Evolutionary conservation across 2,329 filamentous ascomycete genomes (phyloP), one percentile per base, ranked within the genome.

Genomic region (Pseudocercospora pini-densiflorae): DNA sequence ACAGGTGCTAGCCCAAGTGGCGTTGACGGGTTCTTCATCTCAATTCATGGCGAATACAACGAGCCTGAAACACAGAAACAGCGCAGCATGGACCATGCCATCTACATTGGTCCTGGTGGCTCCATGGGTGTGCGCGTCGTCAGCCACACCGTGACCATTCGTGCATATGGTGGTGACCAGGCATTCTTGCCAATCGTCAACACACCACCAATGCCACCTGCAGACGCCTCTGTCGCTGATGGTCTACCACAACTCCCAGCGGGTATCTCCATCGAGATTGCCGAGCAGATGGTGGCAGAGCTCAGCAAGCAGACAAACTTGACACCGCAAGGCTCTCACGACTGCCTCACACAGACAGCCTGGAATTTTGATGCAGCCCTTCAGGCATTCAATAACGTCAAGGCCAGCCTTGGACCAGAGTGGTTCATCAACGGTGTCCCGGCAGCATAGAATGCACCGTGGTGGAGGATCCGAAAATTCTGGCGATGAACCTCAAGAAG

Each of bases 291-390:
- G 75, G 82, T 88, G 23, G 72, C 82, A 21, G 89, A 95, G 76
- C 85, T 97, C 61, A 90, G 88, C 70, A 88, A 88, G 70, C 88
- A 88, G 74, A 97, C 94, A 1, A 88, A 89, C 64, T 93, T 99
- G 89, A 95, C 88, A 8, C 80, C 89, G 9, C 84, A 91, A 65
- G 97, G 91, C 77, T 91, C 93, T 1, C 87, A 90, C 71, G 87
- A 96, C 83, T 97, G 94, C 73, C 84, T 98, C 16, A 85, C 88
- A 2, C 89, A 93, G 66, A 92, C 90, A 64, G 87, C 85, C 43
- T 98, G 93, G 93, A 87, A 96, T 76, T 88, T 94, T 58, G 87
- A 91, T 43, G 86, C 87, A 70, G 94, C 94, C 1, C 81, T 94
- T 71, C 82, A 85, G 62, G 88, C 92, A 33, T 97, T 97, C 76